These are phyloP conservation scores for Phytopythium delawarense DNA, from an alignment of 352 stramenopile species.

Conservation along the genomic window DNA sequence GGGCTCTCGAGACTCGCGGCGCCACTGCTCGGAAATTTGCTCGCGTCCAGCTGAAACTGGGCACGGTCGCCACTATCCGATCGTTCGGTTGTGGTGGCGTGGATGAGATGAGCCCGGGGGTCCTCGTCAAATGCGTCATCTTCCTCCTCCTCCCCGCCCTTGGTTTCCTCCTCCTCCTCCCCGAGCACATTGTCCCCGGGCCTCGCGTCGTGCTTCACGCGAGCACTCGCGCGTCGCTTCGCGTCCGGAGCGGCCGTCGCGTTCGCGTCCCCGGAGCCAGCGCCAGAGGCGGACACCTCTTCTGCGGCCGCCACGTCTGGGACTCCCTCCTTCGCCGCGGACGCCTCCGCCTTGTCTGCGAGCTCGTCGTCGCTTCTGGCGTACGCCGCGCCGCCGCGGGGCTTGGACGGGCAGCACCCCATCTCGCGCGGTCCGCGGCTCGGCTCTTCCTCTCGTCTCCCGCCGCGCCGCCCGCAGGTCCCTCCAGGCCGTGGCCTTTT, in stretches of 20 bases:
- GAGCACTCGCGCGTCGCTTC: neutral
- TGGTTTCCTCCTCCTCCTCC: slow-evolving; percentile 27
- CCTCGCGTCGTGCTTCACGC: neutral
- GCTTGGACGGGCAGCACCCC: slow-evolving; percentile 65
- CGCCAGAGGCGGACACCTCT: neutral
- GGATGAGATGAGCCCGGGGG: slow-evolving; percentile 3
- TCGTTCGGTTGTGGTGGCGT: neutral
- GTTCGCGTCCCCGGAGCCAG: neutral
- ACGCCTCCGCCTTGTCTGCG: neutral
- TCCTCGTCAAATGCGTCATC: slow-evolving; percentile 11
- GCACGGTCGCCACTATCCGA: neutral
- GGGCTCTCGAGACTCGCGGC: slow-evolving; percentile 2
- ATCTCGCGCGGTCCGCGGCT: slow-evolving; percentile 21
- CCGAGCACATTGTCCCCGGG: slow-evolving; percentile 25
- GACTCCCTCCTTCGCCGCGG: neutral
- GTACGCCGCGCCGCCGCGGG: neutral
- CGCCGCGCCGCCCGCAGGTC: neutral
- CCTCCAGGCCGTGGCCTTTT: neutral
- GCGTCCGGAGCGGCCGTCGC: neutral
- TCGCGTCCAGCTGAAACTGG: slow-evolving; percentile 4
- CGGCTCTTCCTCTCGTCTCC: neutral
- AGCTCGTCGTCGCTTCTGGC: neutral
- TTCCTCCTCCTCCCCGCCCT: slow-evolving; percentile 15
- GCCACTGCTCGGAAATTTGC: slow-evolving; percentile 1
- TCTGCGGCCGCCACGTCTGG: neutral